Percentiles rank a stretch among this genome's conserved stretches.
Evolutionary conservation across 2,329 filamentous ascomycete species (phyloP).

Genomic region (Nemania sp.): DNA sequence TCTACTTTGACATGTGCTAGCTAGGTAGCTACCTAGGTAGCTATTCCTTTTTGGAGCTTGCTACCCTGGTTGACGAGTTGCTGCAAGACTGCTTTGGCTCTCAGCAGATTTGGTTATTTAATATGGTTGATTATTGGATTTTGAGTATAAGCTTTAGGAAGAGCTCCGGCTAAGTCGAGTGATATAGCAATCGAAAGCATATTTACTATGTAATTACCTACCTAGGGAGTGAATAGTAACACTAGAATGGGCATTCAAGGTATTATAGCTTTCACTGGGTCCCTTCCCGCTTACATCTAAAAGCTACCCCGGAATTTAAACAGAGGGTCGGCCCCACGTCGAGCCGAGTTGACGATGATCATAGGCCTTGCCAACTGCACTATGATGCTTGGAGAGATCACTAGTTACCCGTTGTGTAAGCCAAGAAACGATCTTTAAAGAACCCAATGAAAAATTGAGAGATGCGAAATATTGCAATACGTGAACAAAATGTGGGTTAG

Average conservation of each 20-base stretch:
- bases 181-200: no score
- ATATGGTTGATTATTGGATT: neutral
- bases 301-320: conserved; percentile 14
- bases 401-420: neutral
- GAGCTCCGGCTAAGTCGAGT: no score
- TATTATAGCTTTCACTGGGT: neutral
- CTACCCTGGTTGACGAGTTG: neutral
- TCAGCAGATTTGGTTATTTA: neutral
- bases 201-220: no score
- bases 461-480: neutral
- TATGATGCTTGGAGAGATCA: neutral
- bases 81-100: neutral
- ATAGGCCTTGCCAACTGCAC: neutral
- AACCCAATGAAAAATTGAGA: neutral
- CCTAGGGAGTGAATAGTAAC: no score
- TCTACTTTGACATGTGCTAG: neutral
- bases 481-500: neutral
- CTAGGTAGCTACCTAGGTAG: neutral
- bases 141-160: no score
- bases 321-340: conserved; percentile 18
- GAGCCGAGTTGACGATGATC: neutral
- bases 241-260: neutral
- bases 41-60: neutral
- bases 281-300: neutral
- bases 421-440: neutral